Evolutionary conservation across 2,329 filamentous ascomycete genomes (phyloP), one percentile per base, ranked within the genome.

Genomic region (Cladosporium sp.): DNA sequence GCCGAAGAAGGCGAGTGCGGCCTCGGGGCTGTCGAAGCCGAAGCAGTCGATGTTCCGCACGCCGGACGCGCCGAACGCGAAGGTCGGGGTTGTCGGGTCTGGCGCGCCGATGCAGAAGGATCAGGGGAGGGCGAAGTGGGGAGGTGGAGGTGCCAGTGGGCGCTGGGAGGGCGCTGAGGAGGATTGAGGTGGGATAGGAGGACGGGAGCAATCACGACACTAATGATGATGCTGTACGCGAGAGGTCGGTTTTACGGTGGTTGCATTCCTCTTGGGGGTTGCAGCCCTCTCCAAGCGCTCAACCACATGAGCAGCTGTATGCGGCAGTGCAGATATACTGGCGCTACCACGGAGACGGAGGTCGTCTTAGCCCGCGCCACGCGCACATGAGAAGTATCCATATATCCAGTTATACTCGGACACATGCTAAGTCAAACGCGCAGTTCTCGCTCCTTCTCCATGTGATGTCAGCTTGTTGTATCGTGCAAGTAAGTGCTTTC

Each of bases 51-150:
- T 61, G 55, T 67, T 67, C 43, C 56, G 64, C 43, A 96, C 91
- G 2, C 89, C 90, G 0, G 90, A 95, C 32, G 85, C 89, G 56
- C 80, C 93, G 19, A 82, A 89, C 64, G 91, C 87, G 54, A 82
- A 90, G 86, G 93, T 98, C 66, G 93, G 93, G 33, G 96, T 98
- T 66, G 95, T 89, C 8, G 93, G 93, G 57, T 96, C 91, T 51
- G 93, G 93, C 55, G 89, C 95, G 72, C 80, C 86, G 60, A 97
- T 97, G 93, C 87, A 90, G 62, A 96, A 95, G 71, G 93, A 96
- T 67, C 62, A 60, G 46, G 58, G 54, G 19, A 58, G 63, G 28
- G 55, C 58, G 31, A 64, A 63, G 41, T 67, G 62, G 60, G 59
- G 62, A 7, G 64, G 28, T 31, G 22, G 35, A 37, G 38, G 18